Conservation (phyloP, 169 alveolate species). For the Babesia gibsoni region DNA sequence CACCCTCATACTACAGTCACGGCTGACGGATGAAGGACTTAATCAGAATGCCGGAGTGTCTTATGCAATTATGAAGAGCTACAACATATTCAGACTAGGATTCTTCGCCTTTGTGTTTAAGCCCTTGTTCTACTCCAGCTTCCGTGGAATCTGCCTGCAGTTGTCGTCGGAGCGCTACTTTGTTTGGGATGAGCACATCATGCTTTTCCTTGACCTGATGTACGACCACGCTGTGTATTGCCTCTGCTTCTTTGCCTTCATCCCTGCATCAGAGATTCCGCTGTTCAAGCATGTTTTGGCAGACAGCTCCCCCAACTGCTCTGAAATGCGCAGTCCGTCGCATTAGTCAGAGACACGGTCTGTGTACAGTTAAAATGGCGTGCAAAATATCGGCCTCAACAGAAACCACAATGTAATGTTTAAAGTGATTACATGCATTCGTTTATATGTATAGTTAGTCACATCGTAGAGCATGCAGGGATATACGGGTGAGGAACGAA, state of each 20-base stretch:
- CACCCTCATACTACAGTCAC: slow-evolving; percentile 30
- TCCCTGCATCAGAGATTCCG: slow-evolving; percentile 34
- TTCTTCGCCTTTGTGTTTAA: slow-evolving; percentile 41
- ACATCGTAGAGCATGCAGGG: no score
- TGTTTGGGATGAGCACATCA: slow-evolving; percentile 67
- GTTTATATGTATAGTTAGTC: no score
- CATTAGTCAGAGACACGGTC: no score
- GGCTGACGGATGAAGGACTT: slow-evolving; percentile 50
- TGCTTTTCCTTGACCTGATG: slow-evolving; percentile 46
- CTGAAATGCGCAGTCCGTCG: no score
- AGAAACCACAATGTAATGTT: no score
- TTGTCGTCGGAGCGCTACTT: slow-evolving; percentile 34
- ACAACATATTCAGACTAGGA: slow-evolving; percentile 21
- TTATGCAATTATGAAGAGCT: slow-evolving; percentile 40
- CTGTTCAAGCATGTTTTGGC: slow-evolving; percentile 54
- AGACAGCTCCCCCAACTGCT: no score
- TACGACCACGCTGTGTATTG: slow-evolving; percentile 30
- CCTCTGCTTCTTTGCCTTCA: slow-evolving; percentile 22
- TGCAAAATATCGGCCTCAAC: no score
- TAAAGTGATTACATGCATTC: no score
- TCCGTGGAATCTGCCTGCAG: slow-evolving; percentile 39
- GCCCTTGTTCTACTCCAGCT: slow-evolving; percentile 49
- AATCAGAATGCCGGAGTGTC: slow-evolving; percentile 43
- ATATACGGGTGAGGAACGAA: no score
- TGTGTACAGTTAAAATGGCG: no score